phyloP scores from a whole-genome alignment of 1,284 basidiomycete genomes.

The Rhizoctonia solani region DNA sequence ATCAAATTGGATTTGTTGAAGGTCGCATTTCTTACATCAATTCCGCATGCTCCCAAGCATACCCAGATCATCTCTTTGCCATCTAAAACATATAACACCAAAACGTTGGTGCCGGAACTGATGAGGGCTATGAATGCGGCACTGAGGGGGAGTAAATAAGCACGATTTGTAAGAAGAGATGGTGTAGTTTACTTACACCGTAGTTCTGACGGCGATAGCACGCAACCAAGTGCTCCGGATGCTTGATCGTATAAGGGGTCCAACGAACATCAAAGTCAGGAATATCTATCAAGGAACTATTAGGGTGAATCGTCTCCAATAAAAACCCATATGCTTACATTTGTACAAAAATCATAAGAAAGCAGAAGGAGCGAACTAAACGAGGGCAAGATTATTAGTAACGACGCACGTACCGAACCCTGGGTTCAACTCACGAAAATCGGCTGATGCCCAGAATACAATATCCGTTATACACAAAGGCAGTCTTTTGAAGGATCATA shows the following conservation, averaged over 20 bases:
- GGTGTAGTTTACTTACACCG: constrained; percentile 4
- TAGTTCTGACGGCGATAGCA: constrained; percentile 14
- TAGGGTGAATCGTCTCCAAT: background rate
- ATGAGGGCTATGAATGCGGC: constrained; percentile 20
- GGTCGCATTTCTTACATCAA: background rate
- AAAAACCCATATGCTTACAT: constrained; percentile 16
- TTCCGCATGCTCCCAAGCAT: constrained; percentile 11
- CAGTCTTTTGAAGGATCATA: constrained; percentile 21
- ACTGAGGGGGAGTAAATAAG: background rate
- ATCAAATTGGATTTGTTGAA: background rate
- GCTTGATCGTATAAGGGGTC: constrained; percentile 17
- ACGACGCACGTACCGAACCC: background rate
- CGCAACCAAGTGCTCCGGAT: constrained; percentile 22
- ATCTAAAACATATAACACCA: constrained; percentile 11
- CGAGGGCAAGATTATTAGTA: background rate
- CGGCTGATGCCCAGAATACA: constrained; percentile 25
- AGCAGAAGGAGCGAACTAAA: constrained; percentile 27
- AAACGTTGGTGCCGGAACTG: constrained; percentile 12
- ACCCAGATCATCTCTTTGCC: constrained; percentile 31
- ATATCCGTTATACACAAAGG: constrained; percentile 30
- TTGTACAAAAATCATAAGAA: constrained; percentile 27
- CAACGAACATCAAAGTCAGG: constrained; percentile 28
- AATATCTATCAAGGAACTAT: background rate
- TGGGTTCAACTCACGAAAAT: constrained; percentile 6
- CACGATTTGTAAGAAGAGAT: background rate